These are phyloP conservation scores for Penicillium sclerotiorum DNA, from an alignment of 2,329 filamentous ascomycete genomes.

Conservation along the genomic window DNA sequence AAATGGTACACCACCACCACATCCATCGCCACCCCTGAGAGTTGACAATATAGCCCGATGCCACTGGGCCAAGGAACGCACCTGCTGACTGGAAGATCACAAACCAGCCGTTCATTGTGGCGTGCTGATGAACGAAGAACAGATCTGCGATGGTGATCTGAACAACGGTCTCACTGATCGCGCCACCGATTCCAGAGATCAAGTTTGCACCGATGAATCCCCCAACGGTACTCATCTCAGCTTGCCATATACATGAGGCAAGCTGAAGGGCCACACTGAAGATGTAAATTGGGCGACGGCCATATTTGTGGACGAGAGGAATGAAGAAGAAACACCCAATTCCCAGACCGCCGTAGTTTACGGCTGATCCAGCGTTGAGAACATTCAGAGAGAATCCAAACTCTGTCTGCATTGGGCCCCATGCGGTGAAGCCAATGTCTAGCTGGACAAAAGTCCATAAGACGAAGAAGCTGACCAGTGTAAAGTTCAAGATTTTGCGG, in stretches of 20 bases:
- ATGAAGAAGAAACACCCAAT: slow-evolving; percentile 50
- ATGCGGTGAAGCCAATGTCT: slow-evolving; percentile 46
- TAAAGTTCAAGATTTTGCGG: slow-evolving; percentile 30
- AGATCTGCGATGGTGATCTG: slow-evolving; percentile 53
- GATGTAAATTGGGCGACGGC: slow-evolving; percentile 51
- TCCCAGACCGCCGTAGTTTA: slow-evolving; percentile 46
- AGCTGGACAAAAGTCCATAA: slow-evolving; percentile 34
- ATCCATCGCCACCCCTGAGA: slow-evolving; percentile 55
- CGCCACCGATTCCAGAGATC: slow-evolving; percentile 48
- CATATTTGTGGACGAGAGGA: slow-evolving; percentile 51
- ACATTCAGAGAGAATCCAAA: slow-evolving; percentile 45
- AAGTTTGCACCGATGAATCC: slow-evolving; percentile 50
- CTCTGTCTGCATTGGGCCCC: slow-evolving; percentile 47
- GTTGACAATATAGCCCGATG: slow-evolving; percentile 36
- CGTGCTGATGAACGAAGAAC: slow-evolving; percentile 53
- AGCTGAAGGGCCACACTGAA: slow-evolving; percentile 45
- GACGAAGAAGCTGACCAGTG: slow-evolving; percentile 29
- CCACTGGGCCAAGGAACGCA: slow-evolving; percentile 41
- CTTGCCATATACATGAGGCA: slow-evolving; percentile 46
- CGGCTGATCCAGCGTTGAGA: slow-evolving; percentile 50
- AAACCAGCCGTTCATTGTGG: slow-evolving; percentile 51
- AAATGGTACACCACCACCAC: slow-evolving; percentile 53
- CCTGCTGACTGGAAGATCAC: slow-evolving; percentile 37
- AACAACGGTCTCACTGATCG: slow-evolving; percentile 48
- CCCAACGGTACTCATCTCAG: slow-evolving; percentile 40